These are phyloP conservation scores for Gloeopeniophorella convolvens DNA, from an alignment of 768 basidiomycete genomes.

Conservation along the genomic window DNA sequence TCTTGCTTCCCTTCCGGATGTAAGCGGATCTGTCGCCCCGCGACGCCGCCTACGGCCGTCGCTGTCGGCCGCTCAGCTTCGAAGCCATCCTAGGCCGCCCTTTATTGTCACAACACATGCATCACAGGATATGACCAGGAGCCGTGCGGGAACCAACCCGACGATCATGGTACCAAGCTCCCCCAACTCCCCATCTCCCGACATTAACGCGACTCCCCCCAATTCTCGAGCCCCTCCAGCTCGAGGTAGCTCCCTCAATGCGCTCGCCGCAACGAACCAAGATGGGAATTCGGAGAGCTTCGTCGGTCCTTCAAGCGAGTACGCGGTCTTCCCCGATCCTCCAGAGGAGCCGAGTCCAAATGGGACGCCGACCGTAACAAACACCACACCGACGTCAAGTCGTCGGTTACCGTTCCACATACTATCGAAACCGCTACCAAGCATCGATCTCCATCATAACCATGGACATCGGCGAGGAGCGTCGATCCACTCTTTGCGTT, in stretches of 20 bases:
- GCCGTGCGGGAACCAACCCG: conserved; percentile 65
- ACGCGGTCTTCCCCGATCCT: conserved; percentile 67
- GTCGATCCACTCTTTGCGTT: conserved; percentile 30
- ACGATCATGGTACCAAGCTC: conserved; percentile 38
- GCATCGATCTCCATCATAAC: conserved; percentile 29
- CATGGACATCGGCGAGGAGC: conserved; percentile 38
- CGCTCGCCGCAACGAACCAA: conserved; percentile 31
- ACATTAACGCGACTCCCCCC: conserved; percentile 27
- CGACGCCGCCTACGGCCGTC: conserved; percentile 61
- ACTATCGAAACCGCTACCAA: conserved; percentile 44
- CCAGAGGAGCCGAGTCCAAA: conserved; percentile 35
- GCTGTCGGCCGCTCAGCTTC: conserved; percentile 70
- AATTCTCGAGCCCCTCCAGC: conserved; percentile 53
- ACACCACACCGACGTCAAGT: conserved; percentile 15
- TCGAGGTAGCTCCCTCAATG: conserved; percentile 38
- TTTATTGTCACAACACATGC: conserved; percentile 16
- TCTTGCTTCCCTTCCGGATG: conserved; percentile 38
- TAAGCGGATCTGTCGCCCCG: conserved; percentile 51
- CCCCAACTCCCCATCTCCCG: conserved; percentile 29
- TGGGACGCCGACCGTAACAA: conserved; percentile 16
- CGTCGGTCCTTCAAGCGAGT: conserved; percentile 62
- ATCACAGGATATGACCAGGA: conserved; percentile 40
- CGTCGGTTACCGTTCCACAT: conserved; percentile 55
- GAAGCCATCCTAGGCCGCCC: conserved; percentile 30
- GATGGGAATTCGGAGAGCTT: conserved; percentile 45